A percentile compares a stretch with the other conserved stretches of the same genome.
phyloP scores from a whole-genome alignment of 352 stramenopile genomes.

The Pythium catenulatum region DNA sequence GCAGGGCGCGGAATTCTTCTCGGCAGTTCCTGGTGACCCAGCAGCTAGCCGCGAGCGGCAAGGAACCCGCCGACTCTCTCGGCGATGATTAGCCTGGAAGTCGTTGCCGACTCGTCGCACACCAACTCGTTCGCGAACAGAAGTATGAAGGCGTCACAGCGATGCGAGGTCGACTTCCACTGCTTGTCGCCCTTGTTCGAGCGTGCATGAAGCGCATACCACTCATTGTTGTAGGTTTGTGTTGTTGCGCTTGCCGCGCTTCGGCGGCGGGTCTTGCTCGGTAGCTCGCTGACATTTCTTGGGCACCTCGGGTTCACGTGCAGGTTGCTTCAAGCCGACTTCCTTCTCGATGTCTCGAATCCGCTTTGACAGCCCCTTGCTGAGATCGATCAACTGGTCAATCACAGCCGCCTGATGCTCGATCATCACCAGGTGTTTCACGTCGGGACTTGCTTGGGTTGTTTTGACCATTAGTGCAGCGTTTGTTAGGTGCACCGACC shows the following conservation, averaged over 20 bases:
- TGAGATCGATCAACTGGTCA: slow-evolving; percentile 17
- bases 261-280: background rate
- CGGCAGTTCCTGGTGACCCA: background rate
- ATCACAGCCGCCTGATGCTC: slow-evolving; percentile 7
- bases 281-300: background rate
- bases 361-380: background rate
- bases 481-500: background rate
- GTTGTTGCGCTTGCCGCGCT: background rate
- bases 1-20: background rate
- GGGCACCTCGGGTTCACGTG: background rate
- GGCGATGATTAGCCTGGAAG: background rate
- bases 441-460: no score
- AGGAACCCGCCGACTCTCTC: background rate
- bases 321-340: background rate
- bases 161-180: no score
- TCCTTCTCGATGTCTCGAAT: background rate
- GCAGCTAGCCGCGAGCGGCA: background rate
- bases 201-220: background rate
- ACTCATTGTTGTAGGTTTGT: background rate
- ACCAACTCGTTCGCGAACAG: no score
- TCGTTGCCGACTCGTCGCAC: no score
- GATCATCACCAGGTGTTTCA: background rate
- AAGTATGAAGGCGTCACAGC: no score
- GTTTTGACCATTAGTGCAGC: no score
- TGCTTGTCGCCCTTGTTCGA: background rate